Evolutionary conservation across 73 alveolate species (phyloP).

Genomic region (Paramecium pentaurelia): DNA sequence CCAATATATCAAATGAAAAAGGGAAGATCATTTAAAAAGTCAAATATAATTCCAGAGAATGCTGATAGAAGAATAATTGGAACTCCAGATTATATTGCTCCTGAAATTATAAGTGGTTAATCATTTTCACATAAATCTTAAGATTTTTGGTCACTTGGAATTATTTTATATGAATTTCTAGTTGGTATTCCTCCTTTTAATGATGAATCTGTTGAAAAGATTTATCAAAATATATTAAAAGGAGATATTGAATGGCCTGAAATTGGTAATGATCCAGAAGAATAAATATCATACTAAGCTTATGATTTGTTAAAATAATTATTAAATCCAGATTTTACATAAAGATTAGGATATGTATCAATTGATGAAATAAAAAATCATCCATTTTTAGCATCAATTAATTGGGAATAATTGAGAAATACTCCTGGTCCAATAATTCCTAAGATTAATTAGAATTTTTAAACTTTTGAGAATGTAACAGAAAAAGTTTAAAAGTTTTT

Average conservation of each 20-base stretch:
- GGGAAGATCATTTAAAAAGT: neutral
- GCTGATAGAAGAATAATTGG: slow-evolving; percentile 74
- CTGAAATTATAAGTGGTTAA: slow-evolving; percentile 66
- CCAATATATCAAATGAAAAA: neutral
- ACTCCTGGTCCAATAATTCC: slow-evolving; percentile 54
- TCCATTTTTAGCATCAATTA: slow-evolving; percentile 78
- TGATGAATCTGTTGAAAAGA: slow-evolving; percentile 56
- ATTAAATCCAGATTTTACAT: slow-evolving; percentile 69
- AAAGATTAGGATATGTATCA: slow-evolving; percentile 85
- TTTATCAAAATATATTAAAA: slow-evolving; percentile 29
- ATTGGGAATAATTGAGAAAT: slow-evolving; percentile 68
- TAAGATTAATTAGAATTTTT: neutral
- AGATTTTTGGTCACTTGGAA: slow-evolving; percentile 58
- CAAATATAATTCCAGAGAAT: neutral
- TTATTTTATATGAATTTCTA: slow-evolving; percentile 47
- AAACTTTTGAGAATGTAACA: neutral
- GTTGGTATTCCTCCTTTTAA: slow-evolving; percentile 58
- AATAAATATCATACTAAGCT: slow-evolving; percentile 77
- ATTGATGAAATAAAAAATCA: slow-evolving; percentile 87
- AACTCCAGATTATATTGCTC: slow-evolving; percentile 88
- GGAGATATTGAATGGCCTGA: slow-evolving; percentile 60
- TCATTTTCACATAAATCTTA: slow-evolving; percentile 41
- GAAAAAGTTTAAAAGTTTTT: neutral
- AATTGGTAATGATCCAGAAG: slow-evolving; percentile 68
- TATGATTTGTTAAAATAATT: slow-evolving; percentile 79